Base-by-base conservation (phyloP, 805 yeast genomes). In the Saturnispora bothae region DNA sequence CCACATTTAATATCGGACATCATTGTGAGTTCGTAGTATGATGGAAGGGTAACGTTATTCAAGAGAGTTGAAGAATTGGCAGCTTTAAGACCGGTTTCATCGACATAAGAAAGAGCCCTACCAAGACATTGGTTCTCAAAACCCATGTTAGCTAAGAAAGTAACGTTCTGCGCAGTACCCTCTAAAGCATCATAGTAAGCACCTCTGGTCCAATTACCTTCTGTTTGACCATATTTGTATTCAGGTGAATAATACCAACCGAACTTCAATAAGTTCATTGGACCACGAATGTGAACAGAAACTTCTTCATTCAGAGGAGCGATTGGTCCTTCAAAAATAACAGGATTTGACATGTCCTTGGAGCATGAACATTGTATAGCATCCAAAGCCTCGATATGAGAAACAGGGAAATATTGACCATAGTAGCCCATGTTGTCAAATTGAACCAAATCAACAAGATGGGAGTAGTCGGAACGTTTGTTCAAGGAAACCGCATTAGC, bases 201-300 rank as follows among this genome's bases (percentile, higher is more conserved):
- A 17, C 52, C 49, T 57, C 88, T 69, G 15, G 56, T 44, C 84
- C 85, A 81, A 27, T 61, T 61, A 18, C 66, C 65, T 16, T 66
- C 55, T 25, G 65, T 52, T 23, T 56, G 54, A 23, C 65, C 65
- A 22, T 43, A 53, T 1, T 46, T 49, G 46, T 63, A 76, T 21
- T 59, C 52, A 3, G 63, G 62, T 13, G 76, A 48, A n/a, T 65
- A 64, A 52, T 76, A 81, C 47, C 62, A 76, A 4, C 75, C 88
- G 52, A 80, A 81, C 48, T 71, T 68, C 43, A 61, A 57, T 50
- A 81, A 63, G 13, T 68, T 60, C 43, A 81, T 54, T 8, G 92
- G 92, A 32, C 92, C 92, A 61, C 92, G 70, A 56, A 81, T 73
- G 54, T 81, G 92, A 13, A 81, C 84, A 4, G 85, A 76, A 19